Percentiles rank a stretch among this genome's conserved stretches.
Evolutionary conservation across 2,329 filamentous ascomycete species (phyloP).

Genomic region (Neonectria hederae): DNA sequence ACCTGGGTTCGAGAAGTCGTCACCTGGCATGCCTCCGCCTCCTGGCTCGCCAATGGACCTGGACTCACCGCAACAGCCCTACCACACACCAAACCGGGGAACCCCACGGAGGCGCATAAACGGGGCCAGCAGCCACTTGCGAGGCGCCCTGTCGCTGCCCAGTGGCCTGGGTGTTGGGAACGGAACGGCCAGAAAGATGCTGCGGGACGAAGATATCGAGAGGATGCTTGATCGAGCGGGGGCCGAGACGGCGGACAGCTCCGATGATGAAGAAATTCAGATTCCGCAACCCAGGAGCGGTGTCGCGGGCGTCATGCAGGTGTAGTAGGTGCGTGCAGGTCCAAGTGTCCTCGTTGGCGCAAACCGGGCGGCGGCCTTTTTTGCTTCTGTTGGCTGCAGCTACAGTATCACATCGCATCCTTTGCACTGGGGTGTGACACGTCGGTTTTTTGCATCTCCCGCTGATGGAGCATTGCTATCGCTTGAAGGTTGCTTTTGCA

Average conservation of each 20-base stretch:
- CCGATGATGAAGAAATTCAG: constrained; percentile 67
- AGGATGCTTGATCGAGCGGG: constrained; percentile 65
- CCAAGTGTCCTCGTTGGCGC: background rate
- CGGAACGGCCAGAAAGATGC: constrained; percentile 48
- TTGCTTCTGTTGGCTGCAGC: constrained; percentile 20
- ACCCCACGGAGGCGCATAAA: constrained; percentile 57
- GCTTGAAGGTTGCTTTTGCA: constrained; percentile 1
- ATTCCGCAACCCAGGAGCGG: constrained; percentile 51
- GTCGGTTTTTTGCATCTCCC: background rate
- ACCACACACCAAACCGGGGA: constrained; percentile 43
- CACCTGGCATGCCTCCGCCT: constrained; percentile 49
- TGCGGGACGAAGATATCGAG: constrained; percentile 67
- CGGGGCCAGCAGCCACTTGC: constrained; percentile 49
- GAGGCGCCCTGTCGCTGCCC: constrained; percentile 58
- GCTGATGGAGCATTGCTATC: constrained; percentile 1
- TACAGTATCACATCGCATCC: constrained; percentile 4
- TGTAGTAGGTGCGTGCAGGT: constrained; percentile 30
- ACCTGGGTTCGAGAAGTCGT: constrained; percentile 60
- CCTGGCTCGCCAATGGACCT: constrained; percentile 59
- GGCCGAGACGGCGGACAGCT: constrained; percentile 61
- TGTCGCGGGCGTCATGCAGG: constrained; percentile 44
- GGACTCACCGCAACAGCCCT: constrained; percentile 48
- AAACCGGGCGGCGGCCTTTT: constrained; percentile 1
- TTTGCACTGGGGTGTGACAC: constrained; percentile 6
- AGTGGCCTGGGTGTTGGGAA: constrained; percentile 56